Evolutionary conservation across 116 monocot genomes (phyloP).

Genomic region (Dioscorea cayenensis): DNA sequence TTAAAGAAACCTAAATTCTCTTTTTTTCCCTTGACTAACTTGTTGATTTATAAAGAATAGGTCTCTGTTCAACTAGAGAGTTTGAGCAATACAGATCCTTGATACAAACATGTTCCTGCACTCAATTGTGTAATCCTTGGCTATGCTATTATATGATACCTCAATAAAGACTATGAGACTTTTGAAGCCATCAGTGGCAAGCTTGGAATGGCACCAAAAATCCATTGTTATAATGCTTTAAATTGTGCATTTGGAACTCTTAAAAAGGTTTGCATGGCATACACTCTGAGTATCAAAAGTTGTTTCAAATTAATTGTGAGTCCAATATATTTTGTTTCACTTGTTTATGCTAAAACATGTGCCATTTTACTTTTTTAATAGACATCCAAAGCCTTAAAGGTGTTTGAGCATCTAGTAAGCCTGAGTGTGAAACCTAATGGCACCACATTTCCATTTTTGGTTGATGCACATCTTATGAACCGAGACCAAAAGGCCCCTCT

Average conservation of each 20-base stretch:
- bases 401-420: conserved; percentile 82
- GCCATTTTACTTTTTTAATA: conserved; percentile 20
- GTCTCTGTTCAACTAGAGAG: too few species aligned
- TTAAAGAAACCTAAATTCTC: too few species aligned
- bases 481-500: conserved; percentile 55
- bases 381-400: conserved; percentile 76
- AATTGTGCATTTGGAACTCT: conserved; percentile 82
- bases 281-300: too few species aligned
- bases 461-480: too few species aligned
- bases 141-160: conserved; percentile 97
- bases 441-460: conserved; percentile 67
- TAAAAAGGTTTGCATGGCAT: conserved; percentile 43
- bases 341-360: not conserved
- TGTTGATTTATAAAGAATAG: too few species aligned
- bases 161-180: conserved; percentile 88
- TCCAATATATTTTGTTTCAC: too few species aligned
- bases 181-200: conserved; percentile 74
- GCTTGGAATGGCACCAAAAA: conserved; percentile 69
- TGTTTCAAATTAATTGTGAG: too few species aligned
- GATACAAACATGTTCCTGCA: too few species aligned
- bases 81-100: too few species aligned
- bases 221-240: conserved; percentile 95
- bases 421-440: conserved; percentile 84
- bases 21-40: too few species aligned
- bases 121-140: too few species aligned